phyloP scores from a whole-genome alignment of 2,329 filamentous ascomycete species.

The Colletotrichum orbiculare region DNA sequence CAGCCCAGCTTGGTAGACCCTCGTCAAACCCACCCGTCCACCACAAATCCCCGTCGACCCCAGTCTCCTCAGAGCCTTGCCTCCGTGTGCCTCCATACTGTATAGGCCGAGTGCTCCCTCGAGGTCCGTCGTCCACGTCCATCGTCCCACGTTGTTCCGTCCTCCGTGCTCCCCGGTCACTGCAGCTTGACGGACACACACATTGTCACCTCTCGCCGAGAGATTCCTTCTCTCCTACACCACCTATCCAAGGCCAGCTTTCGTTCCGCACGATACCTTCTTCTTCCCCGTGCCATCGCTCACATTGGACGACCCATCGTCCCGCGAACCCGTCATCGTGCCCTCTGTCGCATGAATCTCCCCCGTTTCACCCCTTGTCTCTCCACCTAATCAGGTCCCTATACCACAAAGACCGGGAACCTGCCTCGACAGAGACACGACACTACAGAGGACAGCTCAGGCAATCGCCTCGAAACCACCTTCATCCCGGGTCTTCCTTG shows the following conservation, averaged over 20 bases:
- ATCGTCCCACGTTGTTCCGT: conserved; percentile 32
- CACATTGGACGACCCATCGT: conserved; percentile 34
- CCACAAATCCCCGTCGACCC: conserved; percentile 5
- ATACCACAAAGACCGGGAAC: conserved; percentile 12
- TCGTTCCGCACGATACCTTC: conserved; percentile 28
- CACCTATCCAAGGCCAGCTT: conserved; percentile 29
- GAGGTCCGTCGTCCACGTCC: conserved; percentile 6
- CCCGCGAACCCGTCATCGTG: conserved; percentile 22
- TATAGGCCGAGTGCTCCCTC: not conserved
- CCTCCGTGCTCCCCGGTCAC: conserved; percentile 29
- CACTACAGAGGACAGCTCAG: conserved; percentile 10
- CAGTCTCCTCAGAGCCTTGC: not conserved
- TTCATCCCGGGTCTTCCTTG: conserved; percentile 19
- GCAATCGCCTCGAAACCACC: conserved; percentile 17
- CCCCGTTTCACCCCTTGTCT: conserved; percentile 37
- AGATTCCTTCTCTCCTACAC: conserved; percentile 6
- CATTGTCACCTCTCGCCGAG: conserved; percentile 3
- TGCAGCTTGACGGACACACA: conserved; percentile 16
- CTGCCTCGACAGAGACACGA: conserved; percentile 2
- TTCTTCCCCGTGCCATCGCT: conserved; percentile 18
- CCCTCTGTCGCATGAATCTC: conserved; percentile 33
- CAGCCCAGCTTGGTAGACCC: not conserved
- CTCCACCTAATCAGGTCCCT: conserved; percentile 25
- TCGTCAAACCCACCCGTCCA: conserved; percentile 1
- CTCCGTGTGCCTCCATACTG: no score